Evolutionary conservation across 176 grass and related monocot genomes (phyloP), one percentile per base, ranked within the genome.

Genomic region (Oropetium thomaeum): DNA sequence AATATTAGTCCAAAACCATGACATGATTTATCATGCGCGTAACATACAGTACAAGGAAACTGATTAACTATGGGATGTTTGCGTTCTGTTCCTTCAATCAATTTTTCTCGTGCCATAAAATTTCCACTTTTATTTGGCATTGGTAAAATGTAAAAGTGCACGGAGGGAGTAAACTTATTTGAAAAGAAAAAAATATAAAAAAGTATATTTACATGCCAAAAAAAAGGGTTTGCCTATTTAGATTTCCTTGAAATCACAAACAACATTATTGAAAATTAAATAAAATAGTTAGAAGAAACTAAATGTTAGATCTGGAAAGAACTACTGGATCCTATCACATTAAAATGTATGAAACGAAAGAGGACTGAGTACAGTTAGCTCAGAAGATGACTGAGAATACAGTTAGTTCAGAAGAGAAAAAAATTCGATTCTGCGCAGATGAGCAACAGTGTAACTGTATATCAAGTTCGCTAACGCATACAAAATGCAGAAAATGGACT

Each of bases 391-490:
- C 3, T 37, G 35, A 37, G 2, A 28, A 29, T 30, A 10, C 13
- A 1, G 7, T 45, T 59, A 14, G 29, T 7, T 45, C 65, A 9
- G 16, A 14, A 38, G 48, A 2, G 20, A 52, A 52, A 22, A 16
- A 12, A 70, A 22, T n/a, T n/a, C n/a, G n/a, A 72, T 23, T 37
- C 10, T 35, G 17, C 27, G 47, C 45, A 35, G 10, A 67, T 25
- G 32, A 72, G 10, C 51, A 73, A 72, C 5, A 39, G 25, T 27
- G 10, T 58, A 51, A 58, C 4, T n/a, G n/a, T n/a, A n/a, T n/a
- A n/a, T n/a, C n/a, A n/a, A n/a, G 54, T 74, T 60, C 60, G 53
- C 37, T 43, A 58, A 73, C 53, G 33, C 70, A 57, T 29, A 53
- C 35, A 1, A 38, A 20, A 59, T 74, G 15, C 23, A 74, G 57